Evolutionary conservation across 2,329 filamentous ascomycete species (phyloP).

Genomic region (Colletotrichum tropicicola): DNA sequence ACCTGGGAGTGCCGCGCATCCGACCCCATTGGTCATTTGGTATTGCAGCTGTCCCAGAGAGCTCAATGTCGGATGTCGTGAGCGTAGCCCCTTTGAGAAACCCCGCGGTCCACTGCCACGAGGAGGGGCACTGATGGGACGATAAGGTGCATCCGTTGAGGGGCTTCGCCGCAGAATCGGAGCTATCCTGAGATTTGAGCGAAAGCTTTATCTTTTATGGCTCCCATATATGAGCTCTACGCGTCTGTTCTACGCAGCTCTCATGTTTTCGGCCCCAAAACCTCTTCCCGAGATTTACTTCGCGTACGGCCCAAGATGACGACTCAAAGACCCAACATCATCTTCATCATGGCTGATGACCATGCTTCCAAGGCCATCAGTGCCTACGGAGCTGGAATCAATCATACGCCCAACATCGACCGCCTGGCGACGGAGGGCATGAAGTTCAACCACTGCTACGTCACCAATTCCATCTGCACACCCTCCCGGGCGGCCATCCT

Average conservation of each 20-base stretch:
- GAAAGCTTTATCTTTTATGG: neutral
- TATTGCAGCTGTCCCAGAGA: neutral
- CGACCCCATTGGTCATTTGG: neutral
- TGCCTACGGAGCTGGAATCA: constrained; percentile 59
- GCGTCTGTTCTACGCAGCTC: neutral
- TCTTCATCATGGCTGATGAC: constrained; percentile 66
- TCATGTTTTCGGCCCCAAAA: neutral
- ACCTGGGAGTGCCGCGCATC: neutral
- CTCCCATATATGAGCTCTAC: neutral
- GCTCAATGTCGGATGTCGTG: neutral
- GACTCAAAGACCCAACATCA: constrained; percentile 37
- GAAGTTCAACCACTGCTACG: constrained; percentile 62
- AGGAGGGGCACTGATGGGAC: neutral
- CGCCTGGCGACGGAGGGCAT: constrained; percentile 58
- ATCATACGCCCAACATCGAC: constrained; percentile 60
- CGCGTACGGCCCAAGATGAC: neutral
- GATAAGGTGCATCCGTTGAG: neutral
- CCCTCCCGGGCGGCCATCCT: constrained; percentile 60
- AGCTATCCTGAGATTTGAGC: neutral
- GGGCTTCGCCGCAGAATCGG: neutral
- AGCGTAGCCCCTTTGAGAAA: neutral
- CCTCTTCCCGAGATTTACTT: too few relatives aligned
- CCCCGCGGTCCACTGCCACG: neutral
- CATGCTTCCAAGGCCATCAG: constrained; percentile 60
- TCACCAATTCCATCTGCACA: constrained; percentile 63